Conservation (phyloP, 2,329 filamentous ascomycete species). For the Cercospora sp. region DNA sequence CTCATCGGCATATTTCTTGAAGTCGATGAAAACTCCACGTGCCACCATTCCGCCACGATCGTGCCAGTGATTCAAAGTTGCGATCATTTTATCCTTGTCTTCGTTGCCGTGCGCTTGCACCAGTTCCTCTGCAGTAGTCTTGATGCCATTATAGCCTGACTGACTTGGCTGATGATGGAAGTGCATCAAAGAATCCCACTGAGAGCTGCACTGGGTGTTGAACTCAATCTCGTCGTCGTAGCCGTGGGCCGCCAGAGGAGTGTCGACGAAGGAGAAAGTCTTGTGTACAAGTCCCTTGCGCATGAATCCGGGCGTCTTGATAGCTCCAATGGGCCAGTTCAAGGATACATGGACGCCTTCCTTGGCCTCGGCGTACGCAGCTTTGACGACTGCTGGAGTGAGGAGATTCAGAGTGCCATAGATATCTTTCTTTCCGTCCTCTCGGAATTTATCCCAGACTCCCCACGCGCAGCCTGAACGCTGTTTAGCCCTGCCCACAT, state of each 20-base stretch:
- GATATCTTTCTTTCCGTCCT: constrained; percentile 46
- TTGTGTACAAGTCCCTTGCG: constrained; percentile 42
- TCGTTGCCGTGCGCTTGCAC: constrained; percentile 34
- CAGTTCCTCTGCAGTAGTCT: constrained; percentile 37
- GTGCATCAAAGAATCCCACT: constrained; percentile 52
- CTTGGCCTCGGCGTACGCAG: constrained; percentile 46
- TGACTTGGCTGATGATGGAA: constrained; percentile 44
- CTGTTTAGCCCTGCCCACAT: constrained; percentile 13
- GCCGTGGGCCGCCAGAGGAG: constrained; percentile 39
- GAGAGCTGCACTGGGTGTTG: constrained; percentile 50
- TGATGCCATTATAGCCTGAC: constrained; percentile 54
- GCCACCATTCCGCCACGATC: constrained; percentile 55
- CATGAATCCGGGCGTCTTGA: constrained; percentile 42
- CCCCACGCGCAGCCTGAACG: constrained; percentile 44
- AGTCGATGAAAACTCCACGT: constrained; percentile 61
- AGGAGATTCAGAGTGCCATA: constrained; percentile 50
- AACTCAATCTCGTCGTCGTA: constrained; percentile 51
- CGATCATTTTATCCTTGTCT: constrained; percentile 32
- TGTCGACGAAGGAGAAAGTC: constrained; percentile 39
- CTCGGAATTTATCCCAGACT: constrained; percentile 43
- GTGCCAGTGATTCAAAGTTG: constrained; percentile 52
- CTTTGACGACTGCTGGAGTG: constrained; percentile 46
- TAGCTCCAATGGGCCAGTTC: constrained; percentile 42
- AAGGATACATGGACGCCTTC: constrained; percentile 46
- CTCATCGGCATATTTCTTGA: constrained; percentile 57